Percentiles rank a stretch among this genome's conserved stretches.
Conservation (phyloP, 1,139 yeast species). For the Yamadazyma buinensis region DNA sequence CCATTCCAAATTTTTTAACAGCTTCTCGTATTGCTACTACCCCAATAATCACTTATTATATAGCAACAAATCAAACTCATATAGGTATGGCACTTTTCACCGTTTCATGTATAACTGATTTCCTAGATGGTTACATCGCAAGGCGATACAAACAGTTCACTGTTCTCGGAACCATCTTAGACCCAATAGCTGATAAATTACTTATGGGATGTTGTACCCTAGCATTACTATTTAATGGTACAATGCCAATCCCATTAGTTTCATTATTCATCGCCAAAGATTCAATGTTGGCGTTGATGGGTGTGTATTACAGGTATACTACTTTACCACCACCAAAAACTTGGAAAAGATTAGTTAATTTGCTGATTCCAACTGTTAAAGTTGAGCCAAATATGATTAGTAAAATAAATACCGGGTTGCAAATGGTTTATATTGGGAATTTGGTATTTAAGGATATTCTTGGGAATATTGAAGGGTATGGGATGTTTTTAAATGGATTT, state of each 20-base stretch:
- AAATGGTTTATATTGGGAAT: slow-evolving; percentile 83
- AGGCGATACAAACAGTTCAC: slow-evolving; percentile 73
- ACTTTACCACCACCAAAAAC: slow-evolving; percentile 80
- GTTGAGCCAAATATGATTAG: slow-evolving; percentile 89
- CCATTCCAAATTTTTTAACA: slow-evolving; percentile 83
- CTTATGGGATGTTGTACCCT: slow-evolving; percentile 84
- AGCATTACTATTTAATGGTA: slow-evolving; percentile 65
- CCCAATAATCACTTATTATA: slow-evolving; percentile 78
- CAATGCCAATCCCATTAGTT: slow-evolving; percentile 69
- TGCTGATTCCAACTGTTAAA: slow-evolving; percentile 78
- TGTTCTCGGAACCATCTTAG: slow-evolving; percentile 84
- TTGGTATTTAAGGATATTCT: slow-evolving; percentile 45
- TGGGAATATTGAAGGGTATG: slow-evolving; percentile 6
- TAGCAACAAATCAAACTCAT: slow-evolving; percentile 56
- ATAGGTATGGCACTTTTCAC: slow-evolving; percentile 71
- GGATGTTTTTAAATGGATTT: slow-evolving; percentile 13
- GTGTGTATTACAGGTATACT: slow-evolving; percentile 66
- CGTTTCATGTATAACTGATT: slow-evolving; percentile 87
- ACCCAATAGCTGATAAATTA: slow-evolving; percentile 93
- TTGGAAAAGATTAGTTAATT: slow-evolving; percentile 58
- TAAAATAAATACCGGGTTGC: slow-evolving; percentile 84
- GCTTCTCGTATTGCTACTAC: slow-evolving; percentile 73
- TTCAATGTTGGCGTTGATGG: slow-evolving; percentile 68
- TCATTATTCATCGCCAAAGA: slow-evolving; percentile 81
- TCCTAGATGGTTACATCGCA: slow-evolving; percentile 88